Base-by-base conservation (phyloP, 2,329 filamentous ascomycete species). In the Aureobasidium sp. region DNA sequence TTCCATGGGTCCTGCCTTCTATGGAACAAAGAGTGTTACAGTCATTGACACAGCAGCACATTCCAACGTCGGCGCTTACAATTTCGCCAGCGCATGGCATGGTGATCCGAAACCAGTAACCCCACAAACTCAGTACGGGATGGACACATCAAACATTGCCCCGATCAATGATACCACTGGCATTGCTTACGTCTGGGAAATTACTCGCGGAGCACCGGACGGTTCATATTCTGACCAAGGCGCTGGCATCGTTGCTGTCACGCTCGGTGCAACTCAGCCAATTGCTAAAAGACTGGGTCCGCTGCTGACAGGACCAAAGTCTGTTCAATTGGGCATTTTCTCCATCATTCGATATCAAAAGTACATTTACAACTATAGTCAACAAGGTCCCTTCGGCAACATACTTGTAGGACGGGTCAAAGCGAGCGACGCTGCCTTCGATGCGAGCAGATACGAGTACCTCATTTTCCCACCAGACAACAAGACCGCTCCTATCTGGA, bases 341-440 rank as follows among this genome's bases (percentile, higher is more conserved):
- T 34, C 53, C 8, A 52, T 52, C 27, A 4, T 60, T 6, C 53
- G 61, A 26, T 32, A 24, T 20, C 29, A 37, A 20, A 10, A 43
- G 12, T 63, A 63, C 53, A 59, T 63, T 36, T 63, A 63, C 61
- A 57, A 48, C 43, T 63, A 63, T 36, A 41, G 36, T 13, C 36
- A 29, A 29, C 52, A 55, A 9, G 61, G 61, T 3, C 53, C 61
- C 2, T 59, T 55, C 12, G 61, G 61, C 1, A 63, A 59, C 61
- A 53, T 53, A 53, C 2, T 53, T 24, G 44, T 63, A 26, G 61
- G 51, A 5, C 61, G 61, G 17, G 61, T 63, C 43, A 52, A 56
- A 36, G 61, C 61, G 3, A 43, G 34, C 32, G 53, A 63, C 37
- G 53, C 56, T 9, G 61, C 46, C 2, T 63, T 63, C 15, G 46